Conservation (phyloP, 345 rosid species). For the Brassica carinata region DNA sequence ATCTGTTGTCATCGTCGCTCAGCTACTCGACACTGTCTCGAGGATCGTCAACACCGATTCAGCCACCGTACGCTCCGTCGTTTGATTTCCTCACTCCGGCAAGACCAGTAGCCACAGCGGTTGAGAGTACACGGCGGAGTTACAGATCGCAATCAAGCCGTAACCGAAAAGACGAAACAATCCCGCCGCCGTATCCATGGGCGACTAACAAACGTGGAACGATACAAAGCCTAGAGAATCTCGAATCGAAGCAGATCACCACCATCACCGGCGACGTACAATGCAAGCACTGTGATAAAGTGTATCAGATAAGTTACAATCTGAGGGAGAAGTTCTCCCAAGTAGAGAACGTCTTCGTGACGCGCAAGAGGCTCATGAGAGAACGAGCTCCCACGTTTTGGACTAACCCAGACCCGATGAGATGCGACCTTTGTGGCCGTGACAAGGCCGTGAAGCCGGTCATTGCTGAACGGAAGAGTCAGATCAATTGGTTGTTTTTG, state of each 20-base stretch:
- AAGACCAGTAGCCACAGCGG: background rate
- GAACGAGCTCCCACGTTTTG: constrained; percentile 67
- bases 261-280: constrained; percentile 55
- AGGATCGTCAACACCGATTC: constrained; percentile 4
- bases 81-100: background rate
- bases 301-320: constrained; percentile 49
- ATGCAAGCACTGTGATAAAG: constrained; percentile 66
- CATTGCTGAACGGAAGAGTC: constrained; percentile 49
- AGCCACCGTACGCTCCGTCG: background rate
- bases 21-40: background rate
- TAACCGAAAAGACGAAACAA: constrained; percentile 36
- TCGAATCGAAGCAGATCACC: constrained; percentile 43
- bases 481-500: constrained; percentile 87
- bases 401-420: constrained; percentile 51
- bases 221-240: constrained; percentile 46
- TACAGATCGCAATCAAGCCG: background rate
- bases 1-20: background rate
- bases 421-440: constrained; percentile 54
- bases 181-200: constrained; percentile 67
- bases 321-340: constrained; percentile 55
- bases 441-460: constrained; percentile 63
- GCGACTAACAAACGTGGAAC: constrained; percentile 56
- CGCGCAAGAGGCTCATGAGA: constrained; percentile 48
- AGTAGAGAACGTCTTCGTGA: constrained; percentile 41
- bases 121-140: constrained; percentile 4